Evolutionary conservation across 2,329 filamentous ascomycete species (phyloP).

Genomic region (Kalaharituber pfeilii): DNA sequence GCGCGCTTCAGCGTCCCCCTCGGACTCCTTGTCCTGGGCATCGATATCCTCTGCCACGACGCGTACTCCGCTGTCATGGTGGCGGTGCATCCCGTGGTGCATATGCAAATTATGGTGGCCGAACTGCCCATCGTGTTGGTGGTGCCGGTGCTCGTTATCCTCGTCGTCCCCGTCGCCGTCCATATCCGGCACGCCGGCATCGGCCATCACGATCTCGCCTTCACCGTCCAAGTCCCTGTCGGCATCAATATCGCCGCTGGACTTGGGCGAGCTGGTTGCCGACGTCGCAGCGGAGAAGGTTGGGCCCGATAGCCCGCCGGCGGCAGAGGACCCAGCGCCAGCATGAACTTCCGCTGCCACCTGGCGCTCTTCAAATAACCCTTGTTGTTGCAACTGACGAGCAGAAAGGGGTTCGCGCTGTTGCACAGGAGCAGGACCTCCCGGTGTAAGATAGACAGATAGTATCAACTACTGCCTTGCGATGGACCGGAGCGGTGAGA

Average conservation of each 20-base stretch:
- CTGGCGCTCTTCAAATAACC: constrained; percentile 8
- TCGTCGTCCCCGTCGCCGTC: neutral
- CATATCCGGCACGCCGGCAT: neutral
- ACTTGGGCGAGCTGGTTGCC: neutral
- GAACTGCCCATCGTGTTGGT: no score
- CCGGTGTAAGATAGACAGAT: no score
- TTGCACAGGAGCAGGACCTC: constrained; percentile 35
- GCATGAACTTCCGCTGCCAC: constrained; percentile 13
- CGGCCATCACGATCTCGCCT: neutral
- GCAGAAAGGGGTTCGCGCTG: constrained; percentile 15
- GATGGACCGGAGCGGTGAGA: no score
- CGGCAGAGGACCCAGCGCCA: neutral
- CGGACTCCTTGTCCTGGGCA: neutral
- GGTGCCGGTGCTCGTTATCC: no score
- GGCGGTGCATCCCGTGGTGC: no score
- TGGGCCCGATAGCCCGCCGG: no score
- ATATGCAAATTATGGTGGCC: no score
- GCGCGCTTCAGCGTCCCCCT: neutral
- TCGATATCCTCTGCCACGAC: neutral
- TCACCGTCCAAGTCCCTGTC: neutral
- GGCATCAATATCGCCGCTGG: neutral
- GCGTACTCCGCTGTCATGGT: no score
- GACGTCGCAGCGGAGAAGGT: neutral
- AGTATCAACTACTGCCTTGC: no score
- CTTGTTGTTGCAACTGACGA: constrained; percentile 16